Conservation (phyloP, 306 rosid genomes). For the Begonia loranthoides region DNA sequence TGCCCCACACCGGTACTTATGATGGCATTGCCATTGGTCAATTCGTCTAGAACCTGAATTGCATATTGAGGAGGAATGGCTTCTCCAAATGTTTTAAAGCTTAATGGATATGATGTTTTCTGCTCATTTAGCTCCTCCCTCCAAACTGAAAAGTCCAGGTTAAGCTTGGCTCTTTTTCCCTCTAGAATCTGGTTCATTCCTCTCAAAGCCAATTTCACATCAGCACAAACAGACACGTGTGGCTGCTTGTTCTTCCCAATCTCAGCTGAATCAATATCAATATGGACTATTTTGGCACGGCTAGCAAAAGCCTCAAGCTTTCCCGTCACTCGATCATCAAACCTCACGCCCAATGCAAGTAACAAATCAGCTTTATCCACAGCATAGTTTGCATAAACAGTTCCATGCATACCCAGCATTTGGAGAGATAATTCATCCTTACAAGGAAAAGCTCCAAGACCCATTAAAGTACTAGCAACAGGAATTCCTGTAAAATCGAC, state of each 20-base stretch:
- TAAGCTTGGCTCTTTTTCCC: slow-evolving; percentile 12
- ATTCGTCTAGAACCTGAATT: slow-evolving; percentile 68
- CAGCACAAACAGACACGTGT: slow-evolving; percentile 55
- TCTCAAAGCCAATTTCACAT: slow-evolving; percentile 55
- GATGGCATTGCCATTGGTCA: slow-evolving; percentile 66
- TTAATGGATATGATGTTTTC: slow-evolving; percentile 49
- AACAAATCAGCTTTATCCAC: slow-evolving; percentile 64
- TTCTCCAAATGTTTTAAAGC: slow-evolving; percentile 56
- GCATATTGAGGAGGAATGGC: slow-evolving; percentile 76
- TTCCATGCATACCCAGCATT: slow-evolving; percentile 92
- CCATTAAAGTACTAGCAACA: slow-evolving; percentile 82
- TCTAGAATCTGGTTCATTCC: slow-evolving; percentile 54
- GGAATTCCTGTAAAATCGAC: slow-evolving; percentile 65
- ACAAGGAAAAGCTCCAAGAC: slow-evolving; percentile 54
- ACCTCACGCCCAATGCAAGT: slow-evolving; percentile 45
- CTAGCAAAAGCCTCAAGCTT: slow-evolving; percentile 83
- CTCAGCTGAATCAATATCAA: slow-evolving; percentile 86
- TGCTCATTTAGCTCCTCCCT: slow-evolving; percentile 61
- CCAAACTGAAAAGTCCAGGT: slow-evolving; percentile 48
- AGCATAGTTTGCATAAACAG: slow-evolving; percentile 84
- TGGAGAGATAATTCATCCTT: slow-evolving; percentile 42
- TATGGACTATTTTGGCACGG: slow-evolving; percentile 81
- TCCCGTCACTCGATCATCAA: slow-evolving; percentile 86
- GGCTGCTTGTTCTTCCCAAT: slow-evolving; percentile 95
- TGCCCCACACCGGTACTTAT: slow-evolving; percentile 86